A percentile compares a stretch with the other conserved stretches of the same genome.
These are phyloP conservation scores for Oxytropis ochrocephala DNA, from an alignment of 306 rosid genomes.

Conservation along the genomic window DNA sequence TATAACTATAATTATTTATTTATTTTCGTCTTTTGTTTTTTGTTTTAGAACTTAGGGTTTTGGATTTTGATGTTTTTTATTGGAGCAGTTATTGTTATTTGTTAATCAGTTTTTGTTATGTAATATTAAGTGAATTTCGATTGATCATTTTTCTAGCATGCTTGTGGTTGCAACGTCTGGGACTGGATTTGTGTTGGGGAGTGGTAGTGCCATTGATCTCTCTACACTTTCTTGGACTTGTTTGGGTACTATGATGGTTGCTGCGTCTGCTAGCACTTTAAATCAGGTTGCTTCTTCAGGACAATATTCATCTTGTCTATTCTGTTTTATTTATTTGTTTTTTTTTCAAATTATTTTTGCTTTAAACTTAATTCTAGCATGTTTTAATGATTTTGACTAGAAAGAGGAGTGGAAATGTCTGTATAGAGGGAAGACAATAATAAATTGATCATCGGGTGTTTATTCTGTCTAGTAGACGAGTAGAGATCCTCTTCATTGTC, in stretches of 20 bases:
- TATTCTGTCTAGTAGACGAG: too few relatives aligned
- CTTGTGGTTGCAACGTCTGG: slow-evolving; percentile 96
- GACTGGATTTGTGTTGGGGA: slow-evolving; percentile 89
- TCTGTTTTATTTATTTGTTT: neutral
- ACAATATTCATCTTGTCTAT: neutral
- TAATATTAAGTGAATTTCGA: neutral
- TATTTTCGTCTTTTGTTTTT: too few relatives aligned
- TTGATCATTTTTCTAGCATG: slow-evolving; percentile 45
- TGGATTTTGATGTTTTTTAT: neutral
- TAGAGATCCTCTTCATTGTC: too few relatives aligned
- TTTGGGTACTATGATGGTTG: slow-evolving; percentile 96
- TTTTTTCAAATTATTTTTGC: neutral
- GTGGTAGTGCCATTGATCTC: slow-evolving; percentile 56
- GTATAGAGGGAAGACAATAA: neutral
- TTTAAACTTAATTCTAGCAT: neutral
- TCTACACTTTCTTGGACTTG: slow-evolving; percentile 76
- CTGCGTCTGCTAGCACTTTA: slow-evolving; percentile 87
- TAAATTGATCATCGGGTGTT: neutral
- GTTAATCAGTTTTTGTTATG: neutral
- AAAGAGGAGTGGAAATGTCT: neutral
- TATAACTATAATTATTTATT: too few relatives aligned
- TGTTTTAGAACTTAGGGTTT: too few relatives aligned
- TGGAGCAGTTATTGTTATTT: neutral
- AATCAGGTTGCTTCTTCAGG: slow-evolving; percentile 61
- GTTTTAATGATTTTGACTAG: neutral